These are phyloP conservation scores for Trichoderma lentiforme DNA, from an alignment of 2,329 filamentous ascomycete genomes.

Conservation along the genomic window DNA sequence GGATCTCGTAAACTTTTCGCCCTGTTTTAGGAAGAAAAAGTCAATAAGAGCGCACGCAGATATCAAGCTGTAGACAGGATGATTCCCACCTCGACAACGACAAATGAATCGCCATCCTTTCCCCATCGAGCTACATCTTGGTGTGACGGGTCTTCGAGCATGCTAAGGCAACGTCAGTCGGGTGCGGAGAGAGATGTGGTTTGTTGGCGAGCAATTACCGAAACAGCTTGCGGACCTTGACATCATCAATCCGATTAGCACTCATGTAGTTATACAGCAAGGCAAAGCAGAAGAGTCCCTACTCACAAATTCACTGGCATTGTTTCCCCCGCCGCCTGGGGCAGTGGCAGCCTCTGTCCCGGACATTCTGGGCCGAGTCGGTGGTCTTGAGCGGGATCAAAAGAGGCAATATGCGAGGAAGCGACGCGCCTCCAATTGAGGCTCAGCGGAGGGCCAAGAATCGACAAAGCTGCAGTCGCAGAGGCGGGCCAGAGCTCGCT, in stretches of 20 bases:
- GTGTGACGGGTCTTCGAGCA: conserved; percentile 94
- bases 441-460: conserved; percentile 2
- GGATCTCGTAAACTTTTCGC: conserved; percentile 96
- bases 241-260: conserved; percentile 14
- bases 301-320: conserved; percentile 94
- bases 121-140: conserved; percentile 93
- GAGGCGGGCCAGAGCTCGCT: not conserved
- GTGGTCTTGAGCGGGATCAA: not conserved
- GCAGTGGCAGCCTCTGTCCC: conserved; percentile 33
- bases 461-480: not conserved
- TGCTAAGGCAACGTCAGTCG: conserved; percentile 39
- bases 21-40: conserved; percentile 51
- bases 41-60: conserved; percentile 6
- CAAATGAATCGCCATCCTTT: conserved; percentile 90
- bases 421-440: conserved; percentile 19
- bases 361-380: conserved; percentile 29
- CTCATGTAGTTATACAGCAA: not conserved
- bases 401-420: not conserved
- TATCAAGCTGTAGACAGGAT: not conserved
- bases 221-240: conserved; percentile 93
- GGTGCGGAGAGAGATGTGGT: not conserved
- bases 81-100: conserved; percentile 80
- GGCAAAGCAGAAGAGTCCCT: not conserved
- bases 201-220: conserved; percentile 59
- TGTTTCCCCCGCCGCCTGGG: conserved; percentile 58